phyloP scores from a whole-genome alignment of 805 yeast species.

The Candida nitratophila region DNA sequence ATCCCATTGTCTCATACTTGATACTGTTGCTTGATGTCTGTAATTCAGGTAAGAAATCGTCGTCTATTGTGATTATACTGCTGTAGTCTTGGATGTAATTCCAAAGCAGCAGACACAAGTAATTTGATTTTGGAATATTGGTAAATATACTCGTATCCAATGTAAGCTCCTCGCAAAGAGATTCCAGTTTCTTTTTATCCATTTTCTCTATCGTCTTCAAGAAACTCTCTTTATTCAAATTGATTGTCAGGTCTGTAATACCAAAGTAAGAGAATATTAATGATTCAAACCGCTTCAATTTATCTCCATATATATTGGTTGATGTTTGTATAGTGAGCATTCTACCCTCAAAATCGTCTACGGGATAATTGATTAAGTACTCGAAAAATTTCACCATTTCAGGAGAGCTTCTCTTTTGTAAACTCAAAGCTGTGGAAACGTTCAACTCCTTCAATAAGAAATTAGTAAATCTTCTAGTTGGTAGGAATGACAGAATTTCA shows the following conservation, averaged over 20 bases:
- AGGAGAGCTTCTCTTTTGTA: conserved; percentile 2
- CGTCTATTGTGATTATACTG: not conserved
- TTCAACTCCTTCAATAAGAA: conserved; percentile 22
- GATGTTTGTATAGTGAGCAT: conserved; percentile 10
- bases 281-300: conserved; percentile 1
- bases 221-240: no score
- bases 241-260: not conserved
- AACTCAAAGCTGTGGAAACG: conserved; percentile 11
- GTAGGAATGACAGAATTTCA: conserved; percentile 29
- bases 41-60: not conserved
- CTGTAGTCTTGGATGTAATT: not conserved
- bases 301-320: not conserved
- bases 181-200: not conserved
- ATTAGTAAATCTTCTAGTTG: conserved; percentile 31
- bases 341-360: conserved; percentile 34
- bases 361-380: conserved; percentile 29
- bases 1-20: conserved; percentile 1
- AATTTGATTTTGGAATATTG: not conserved
- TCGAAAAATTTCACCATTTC: not conserved
- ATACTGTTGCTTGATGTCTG: not conserved
- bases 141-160: not conserved
- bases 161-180: not conserved
- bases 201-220: no score
- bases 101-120: not conserved
- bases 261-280: not conserved